Base-by-base conservation (phyloP, 345 rosid genomes). In the Linum tenue region DNA sequence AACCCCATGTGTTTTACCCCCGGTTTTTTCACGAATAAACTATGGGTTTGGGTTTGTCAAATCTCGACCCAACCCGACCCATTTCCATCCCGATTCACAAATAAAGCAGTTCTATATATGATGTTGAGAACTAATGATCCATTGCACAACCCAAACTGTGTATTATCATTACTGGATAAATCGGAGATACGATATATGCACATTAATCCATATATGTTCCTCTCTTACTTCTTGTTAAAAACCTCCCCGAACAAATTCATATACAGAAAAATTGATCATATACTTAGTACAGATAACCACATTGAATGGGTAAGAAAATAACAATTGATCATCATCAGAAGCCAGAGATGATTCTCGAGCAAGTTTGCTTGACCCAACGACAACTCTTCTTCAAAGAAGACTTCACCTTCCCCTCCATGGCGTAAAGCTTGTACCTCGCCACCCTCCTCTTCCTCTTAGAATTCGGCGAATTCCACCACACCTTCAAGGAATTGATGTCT, bases 331-430 rank as follows among this genome's bases (percentile, higher is more conserved):
- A 41, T 5, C 37, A 59, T 69, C 55, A 72, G 6, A 55, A 60
- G 40, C 56, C 69, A 75, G 69, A 80, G 6, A 67, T 67, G 56
- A 85, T 50, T 39, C 71, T 72, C 0, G 72, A 78, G 65, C 83
- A 85, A 37, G 80, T 84, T 43, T 4, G 9, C 63, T 84, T 88
- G 62, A 85, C 11, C 88, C 89, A 86, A n/a, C 75, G 67, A 64
- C 58, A 68, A 22, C 95, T 82, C 48, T 66, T 79, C 74, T 68
- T 82, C 2, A 83, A 10, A 7, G 87, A 73, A 53, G 60, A 35
- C 60, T 81, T 86, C 55, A 82, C 67, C 67, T 62, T 81, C 38
- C 85, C 89, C 62, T 88, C 85, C 0, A 67, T 76, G 0, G 79
- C 48, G 62, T 86, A 84, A 15, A 82, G 48, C 53, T 84, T 88